phyloP scores from a whole-genome alignment of 306 rosid genomes.

The Prunus mongolica region DNA sequence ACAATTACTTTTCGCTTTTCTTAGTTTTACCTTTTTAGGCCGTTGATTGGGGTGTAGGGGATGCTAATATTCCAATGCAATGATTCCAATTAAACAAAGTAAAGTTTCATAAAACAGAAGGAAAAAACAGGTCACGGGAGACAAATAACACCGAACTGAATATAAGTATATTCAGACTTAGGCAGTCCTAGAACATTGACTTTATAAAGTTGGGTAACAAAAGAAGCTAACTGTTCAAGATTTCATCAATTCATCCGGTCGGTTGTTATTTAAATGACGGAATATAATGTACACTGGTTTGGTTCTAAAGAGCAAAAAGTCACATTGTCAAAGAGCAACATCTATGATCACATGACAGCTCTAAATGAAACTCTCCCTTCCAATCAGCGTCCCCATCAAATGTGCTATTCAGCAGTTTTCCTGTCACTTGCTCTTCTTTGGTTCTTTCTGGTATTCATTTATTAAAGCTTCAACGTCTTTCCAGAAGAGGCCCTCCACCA shows the following conservation, averaged over 20 bases:
- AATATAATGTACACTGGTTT: background rate
- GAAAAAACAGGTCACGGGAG: background rate
- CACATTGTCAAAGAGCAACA: background rate
- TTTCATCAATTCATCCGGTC: background rate
- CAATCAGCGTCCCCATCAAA: conserved; percentile 12
- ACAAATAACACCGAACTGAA: background rate
- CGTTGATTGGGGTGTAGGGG: background rate
- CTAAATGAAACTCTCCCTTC: conserved; percentile 5
- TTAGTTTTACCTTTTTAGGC: background rate
- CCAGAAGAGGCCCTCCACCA: conserved; percentile 61
- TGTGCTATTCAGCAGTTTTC: background rate
- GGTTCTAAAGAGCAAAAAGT: background rate
- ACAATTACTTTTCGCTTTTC: background rate
- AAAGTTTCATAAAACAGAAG: background rate
- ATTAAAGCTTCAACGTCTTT: conserved; percentile 45
- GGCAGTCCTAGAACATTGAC: background rate
- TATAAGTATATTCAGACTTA: too few relatives aligned
- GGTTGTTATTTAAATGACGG: conserved; percentile 1
- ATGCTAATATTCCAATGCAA: background rate
- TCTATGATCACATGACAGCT: background rate
- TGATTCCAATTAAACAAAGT: background rate
- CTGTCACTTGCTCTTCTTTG: conserved; percentile 46
- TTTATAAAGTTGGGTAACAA: background rate
- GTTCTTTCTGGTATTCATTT: conserved; percentile 37
- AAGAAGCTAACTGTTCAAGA: background rate